A percentile compares a stretch with the other conserved stretches of the same genome.
These are phyloP conservation scores for Arctostaphylos glauca DNA, from an alignment of 148 eudicot species.

Conservation along the genomic window DNA sequence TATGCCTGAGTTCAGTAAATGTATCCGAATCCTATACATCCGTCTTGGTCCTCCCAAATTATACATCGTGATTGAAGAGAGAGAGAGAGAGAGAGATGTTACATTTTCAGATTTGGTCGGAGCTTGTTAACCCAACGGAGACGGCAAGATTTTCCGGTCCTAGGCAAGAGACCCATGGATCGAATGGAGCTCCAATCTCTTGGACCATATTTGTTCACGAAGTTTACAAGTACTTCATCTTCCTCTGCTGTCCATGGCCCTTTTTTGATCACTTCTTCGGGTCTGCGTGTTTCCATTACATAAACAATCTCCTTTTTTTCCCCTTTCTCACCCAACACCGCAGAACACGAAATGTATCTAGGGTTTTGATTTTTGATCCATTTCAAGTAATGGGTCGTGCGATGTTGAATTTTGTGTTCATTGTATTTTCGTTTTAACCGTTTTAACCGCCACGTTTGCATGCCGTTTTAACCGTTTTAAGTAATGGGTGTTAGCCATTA, in stretches of 20 bases:
- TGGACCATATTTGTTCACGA: constrained; percentile 69
- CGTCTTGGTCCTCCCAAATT: no score
- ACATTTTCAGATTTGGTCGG: constrained; percentile 81
- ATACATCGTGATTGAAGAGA: no score
- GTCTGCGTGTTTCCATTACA: constrained; percentile 13
- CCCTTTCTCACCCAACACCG: not conserved
- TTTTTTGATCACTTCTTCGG: constrained; percentile 40
- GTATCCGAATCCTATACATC: no score
- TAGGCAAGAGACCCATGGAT: constrained; percentile 77
- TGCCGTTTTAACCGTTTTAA: no score
- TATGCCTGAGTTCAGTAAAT: no score
- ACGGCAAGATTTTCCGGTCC: constrained; percentile 92
- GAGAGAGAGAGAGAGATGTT: not conserved
- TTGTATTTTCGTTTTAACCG: not conserved
- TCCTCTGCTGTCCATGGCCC: constrained; percentile 94
- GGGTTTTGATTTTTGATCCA: not conserved
- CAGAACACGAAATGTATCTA: not conserved
- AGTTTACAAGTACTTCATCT: constrained; percentile 66
- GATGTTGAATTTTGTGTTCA: not conserved
- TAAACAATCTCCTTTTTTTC: not conserved
- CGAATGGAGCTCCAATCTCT: constrained; percentile 99
- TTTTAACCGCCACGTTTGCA: no score
- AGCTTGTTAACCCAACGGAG: constrained; percentile 98
- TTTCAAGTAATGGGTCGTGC: not conserved
- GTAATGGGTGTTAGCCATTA: no score